Percentiles rank a stretch among this genome's conserved stretches.
These are phyloP conservation scores for Rhizopogon sp. DNA, from an alignment of 768 basidiomycete species.

Conservation along the genomic window DNA sequence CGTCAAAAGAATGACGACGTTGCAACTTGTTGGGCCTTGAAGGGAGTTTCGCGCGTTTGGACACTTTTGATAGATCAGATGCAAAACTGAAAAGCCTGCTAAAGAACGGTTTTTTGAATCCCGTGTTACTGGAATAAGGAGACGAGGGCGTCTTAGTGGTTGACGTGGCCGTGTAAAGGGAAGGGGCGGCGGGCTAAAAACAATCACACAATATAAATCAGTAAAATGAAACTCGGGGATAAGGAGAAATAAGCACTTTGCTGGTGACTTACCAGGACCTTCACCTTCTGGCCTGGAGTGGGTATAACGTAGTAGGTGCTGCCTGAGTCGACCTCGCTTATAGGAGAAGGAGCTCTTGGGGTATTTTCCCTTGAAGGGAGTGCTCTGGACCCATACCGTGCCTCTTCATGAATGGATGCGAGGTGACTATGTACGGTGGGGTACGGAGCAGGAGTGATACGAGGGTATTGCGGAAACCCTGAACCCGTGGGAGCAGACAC, in stretches of 20 bases:
- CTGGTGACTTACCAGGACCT: constrained; percentile 56
- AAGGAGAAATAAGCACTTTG: constrained; percentile 9
- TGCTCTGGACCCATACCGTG: constrained; percentile 23
- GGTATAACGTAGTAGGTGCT: constrained; percentile 76
- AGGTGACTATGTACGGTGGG: constrained; percentile 34
- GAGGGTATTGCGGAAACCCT: constrained; percentile 34
- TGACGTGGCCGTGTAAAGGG: constrained; percentile 55
- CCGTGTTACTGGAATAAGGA: constrained; percentile 32
- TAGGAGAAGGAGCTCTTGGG: constrained; percentile 31
- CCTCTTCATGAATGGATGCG: constrained; percentile 34
- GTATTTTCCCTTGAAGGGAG: constrained; percentile 22
- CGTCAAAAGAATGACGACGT: constrained; percentile 48
- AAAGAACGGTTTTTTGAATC: constrained; percentile 54
- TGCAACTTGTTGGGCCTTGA: constrained; percentile 36
- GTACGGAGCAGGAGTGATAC: constrained; percentile 36
- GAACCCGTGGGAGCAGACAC: constrained; percentile 53
- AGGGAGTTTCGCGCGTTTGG: constrained; percentile 13
- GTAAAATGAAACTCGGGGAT: constrained; percentile 19
- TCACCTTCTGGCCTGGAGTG: constrained; percentile 67
- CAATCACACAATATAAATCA: constrained; percentile 24
- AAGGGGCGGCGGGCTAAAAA: constrained; percentile 39
- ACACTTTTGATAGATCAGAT: constrained; percentile 32
- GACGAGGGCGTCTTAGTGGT: constrained; percentile 53
- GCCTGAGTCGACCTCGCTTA: constrained; percentile 45
- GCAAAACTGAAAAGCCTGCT: constrained; percentile 53